Evolutionary conservation across 805 yeast species (phyloP), one percentile per base, ranked within the genome.

Genomic region (Millerago galiae): DNA sequence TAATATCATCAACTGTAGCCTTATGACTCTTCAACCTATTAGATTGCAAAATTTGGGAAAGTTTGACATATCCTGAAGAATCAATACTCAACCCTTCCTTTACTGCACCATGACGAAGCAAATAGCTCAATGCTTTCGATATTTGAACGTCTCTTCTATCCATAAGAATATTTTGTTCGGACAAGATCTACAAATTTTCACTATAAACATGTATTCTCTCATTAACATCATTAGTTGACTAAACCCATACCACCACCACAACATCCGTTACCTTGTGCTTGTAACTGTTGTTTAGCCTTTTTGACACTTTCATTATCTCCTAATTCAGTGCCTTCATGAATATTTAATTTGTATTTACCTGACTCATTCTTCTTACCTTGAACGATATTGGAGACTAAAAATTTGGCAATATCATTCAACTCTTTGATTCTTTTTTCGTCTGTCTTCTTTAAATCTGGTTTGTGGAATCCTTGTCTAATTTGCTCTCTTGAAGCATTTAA

Each of bases 301-400:
- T 82, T 84, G 51, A 86, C 73, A 36, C 79, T 72, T 29, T 89
- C 95, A 60, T 91, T 91, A 58, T 89, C 96, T 15, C 97, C 98
- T 40, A 91, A 67, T 62, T 91, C 98, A 0, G 95, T 85, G 37
- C 83, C 77, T 38, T 76, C 64, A 58, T 88, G 96, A 51, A 91
- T 80, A 51, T 82, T 82, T 54, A 91, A 69, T 39, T 65, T 61
- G 55, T 70, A 77, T 38, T 66, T 72, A 3, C 68, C 72, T 13
- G 66, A 66, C 2, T 61, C 66, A 2, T 55, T 61, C 52, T 65
- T 72, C 47, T 64, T 68, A 8, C 95, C 98, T 64, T 91, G 99
- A 3, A 91, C 97, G n/a, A 91, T 70, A 60, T 91, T 91, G 45
- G 72, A 68, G 38, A 74, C 68, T 44, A 91, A 67, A 49, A 89